Conservation (phyloP, 2,329 filamentous ascomycete genomes). For the Fusarium penzigii region DNA sequence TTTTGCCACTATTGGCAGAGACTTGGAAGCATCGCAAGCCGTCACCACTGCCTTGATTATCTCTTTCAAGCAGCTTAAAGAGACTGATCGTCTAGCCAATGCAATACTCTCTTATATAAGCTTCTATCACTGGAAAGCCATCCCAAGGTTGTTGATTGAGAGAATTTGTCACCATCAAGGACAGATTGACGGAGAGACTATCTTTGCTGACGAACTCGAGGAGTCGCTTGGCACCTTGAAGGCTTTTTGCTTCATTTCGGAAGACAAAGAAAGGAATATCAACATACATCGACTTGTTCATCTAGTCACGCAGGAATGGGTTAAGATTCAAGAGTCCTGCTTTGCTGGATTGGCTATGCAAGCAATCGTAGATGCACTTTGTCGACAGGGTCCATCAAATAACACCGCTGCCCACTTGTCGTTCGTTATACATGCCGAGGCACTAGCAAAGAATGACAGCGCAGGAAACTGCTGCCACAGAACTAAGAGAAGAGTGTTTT, state of each 20-base stretch:
- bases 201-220: neutral
- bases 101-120: slow-evolving; percentile 37
- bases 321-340: neutral
- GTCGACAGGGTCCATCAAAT: neutral
- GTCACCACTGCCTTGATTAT: slow-evolving; percentile 36
- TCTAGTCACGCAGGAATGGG: neutral
- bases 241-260: neutral
- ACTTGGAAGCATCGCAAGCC: slow-evolving; percentile 25
- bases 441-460: neutral
- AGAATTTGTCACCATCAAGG: neutral
- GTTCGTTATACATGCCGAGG: neutral
- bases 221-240: slow-evolving; percentile 21
- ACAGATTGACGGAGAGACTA: neutral
- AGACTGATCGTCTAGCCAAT: slow-evolving; percentile 22
- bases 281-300: neutral
- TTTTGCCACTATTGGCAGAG: slow-evolving; percentile 33
- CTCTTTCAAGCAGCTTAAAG: slow-evolving; percentile 36
- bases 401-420: neutral
- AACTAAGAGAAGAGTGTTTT: too few species aligned
- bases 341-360: neutral
- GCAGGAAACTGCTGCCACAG: too few species aligned
- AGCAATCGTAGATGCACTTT: neutral
- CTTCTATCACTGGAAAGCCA: slow-evolving; percentile 31
- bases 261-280: neutral
- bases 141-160: slow-evolving; percentile 25